These are phyloP conservation scores for Thelonectria discophora DNA, from an alignment of 2,329 filamentous ascomycete species.

Conservation along the genomic window DNA sequence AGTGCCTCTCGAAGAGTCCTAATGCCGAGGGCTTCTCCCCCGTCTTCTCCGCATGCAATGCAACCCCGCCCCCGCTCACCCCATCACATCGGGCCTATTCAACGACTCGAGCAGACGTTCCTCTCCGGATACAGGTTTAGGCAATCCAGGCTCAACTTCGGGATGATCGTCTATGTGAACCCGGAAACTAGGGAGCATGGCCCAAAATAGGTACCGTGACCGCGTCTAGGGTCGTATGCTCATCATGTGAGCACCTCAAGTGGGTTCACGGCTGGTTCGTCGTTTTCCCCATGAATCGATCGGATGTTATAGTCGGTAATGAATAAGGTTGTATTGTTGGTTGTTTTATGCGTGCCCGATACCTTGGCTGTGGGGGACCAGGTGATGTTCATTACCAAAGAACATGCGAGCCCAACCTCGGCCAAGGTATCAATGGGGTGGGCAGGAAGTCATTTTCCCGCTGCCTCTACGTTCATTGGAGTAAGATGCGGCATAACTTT, in stretches of 20 bases:
- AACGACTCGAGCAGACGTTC: not conserved
- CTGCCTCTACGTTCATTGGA: not conserved
- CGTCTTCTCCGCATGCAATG: constrained; percentile 20
- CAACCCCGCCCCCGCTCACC: constrained; percentile 23
- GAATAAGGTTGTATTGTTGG: not conserved
- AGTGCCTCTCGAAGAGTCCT: not conserved
- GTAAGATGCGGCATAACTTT: not conserved
- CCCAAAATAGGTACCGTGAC: constrained; percentile 7
- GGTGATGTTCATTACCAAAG: not conserved
- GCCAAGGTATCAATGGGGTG: not conserved
- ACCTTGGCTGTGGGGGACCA: not conserved
- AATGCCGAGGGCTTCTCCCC: constrained; percentile 12
- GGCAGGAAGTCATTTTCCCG: not conserved
- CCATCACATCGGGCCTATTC: constrained; percentile 24
- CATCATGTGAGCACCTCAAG: constrained; percentile 9
- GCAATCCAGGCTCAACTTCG: not conserved
- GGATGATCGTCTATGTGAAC: not conserved
- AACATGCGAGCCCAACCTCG: not conserved
- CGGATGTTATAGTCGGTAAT: not conserved
- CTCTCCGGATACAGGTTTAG: not conserved
- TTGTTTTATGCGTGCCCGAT: not conserved
- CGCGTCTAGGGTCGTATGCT: not conserved
- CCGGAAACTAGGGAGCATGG: constrained; percentile 18
- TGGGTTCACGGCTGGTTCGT: not conserved
- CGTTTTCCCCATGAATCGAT: not conserved